Base-by-base conservation (phyloP, 495 filamentous ascomycete species). In the Penicillium lividum region DNA sequence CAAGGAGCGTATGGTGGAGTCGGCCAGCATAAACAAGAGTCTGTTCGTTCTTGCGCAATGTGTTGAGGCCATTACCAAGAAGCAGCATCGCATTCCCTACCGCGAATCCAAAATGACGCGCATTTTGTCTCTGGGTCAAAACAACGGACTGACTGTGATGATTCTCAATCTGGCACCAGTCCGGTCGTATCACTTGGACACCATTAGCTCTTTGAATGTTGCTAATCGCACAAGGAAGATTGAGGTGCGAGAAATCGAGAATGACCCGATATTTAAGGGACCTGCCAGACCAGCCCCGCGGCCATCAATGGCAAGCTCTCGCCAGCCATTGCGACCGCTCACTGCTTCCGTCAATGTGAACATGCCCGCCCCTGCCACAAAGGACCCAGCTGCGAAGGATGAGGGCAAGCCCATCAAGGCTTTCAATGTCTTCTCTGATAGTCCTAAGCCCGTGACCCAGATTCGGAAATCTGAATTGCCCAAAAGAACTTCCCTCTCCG, bases 1-100 rank as follows among this genome's bases (percentile, higher is more conserved):
- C 59, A 95, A 94, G 73, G 92, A 97, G 67, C 80, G 94, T 13
- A 82, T 98, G 78, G 82, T 95, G 3, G 94, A 98, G 71, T 96
- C 92, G n/a, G 91, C 93, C 3, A 95, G 91, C 68, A 98, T 98
- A 78, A 98, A 98, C 80, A 98, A 97, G 77, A 93, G 88, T 60
- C 80, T 98, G 10, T 98, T 98, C 64, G 92, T 96, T 31, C 77
- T 98, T 30, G 91, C 91, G 25, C 92, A 97, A 69, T 98, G 94
- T 65, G 92, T 98, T 45, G 94, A 98, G 73, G 94, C 94, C 13
- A 98, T 98, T 62, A 84, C 81, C 56, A 86, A 85, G 66, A 89
- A 89, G 66, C 84, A 88, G 51, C 82, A 83, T 51, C 85, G 94
- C 25, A 93, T 98, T 58, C 94, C 94, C 0, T 97, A 95, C 68